Conservation (phyloP, 1,139 yeast species). For the Zygosaccharomyces sapae region DNA sequence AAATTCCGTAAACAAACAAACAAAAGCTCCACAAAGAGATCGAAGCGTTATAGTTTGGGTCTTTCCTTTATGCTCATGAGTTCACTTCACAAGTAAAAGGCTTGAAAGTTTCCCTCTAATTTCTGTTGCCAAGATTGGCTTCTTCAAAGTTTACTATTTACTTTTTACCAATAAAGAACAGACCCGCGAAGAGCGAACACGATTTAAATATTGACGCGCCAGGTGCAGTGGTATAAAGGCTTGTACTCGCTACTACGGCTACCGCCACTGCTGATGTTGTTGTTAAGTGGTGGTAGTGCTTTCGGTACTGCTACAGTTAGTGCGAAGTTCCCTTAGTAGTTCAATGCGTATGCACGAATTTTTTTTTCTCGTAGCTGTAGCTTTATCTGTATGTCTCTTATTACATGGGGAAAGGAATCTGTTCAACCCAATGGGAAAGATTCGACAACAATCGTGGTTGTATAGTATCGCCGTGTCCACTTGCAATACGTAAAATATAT, state of each 20-base stretch:
- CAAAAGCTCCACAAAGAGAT: constrained; percentile 2
- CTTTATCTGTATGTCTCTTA: background rate
- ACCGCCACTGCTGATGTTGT: background rate
- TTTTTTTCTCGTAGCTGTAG: background rate
- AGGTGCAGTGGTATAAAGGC: background rate
- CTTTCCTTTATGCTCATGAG: background rate
- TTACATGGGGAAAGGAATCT: constrained; percentile 37
- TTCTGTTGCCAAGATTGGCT: background rate
- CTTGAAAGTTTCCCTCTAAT: constrained; percentile 1
- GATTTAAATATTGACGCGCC: constrained; percentile 4
- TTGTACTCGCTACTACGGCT: background rate
- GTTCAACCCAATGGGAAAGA: constrained; percentile 47
- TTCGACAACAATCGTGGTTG: constrained; percentile 57
- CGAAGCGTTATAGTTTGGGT: background rate
- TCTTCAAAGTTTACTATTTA: constrained; percentile 3
- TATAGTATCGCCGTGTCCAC: constrained; percentile 70
- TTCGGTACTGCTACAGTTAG: background rate
- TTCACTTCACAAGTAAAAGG: background rate
- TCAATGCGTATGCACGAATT: background rate
- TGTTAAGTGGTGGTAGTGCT: background rate
- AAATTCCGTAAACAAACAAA: constrained; percentile 1
- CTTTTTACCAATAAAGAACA: constrained; percentile 6
- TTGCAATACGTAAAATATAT: constrained; percentile 71
- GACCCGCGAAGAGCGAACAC: constrained; percentile 7
- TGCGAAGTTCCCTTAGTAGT: background rate